Conservation (phyloP, 139 green algal species). For the Monoraphidium neglectum region DNA sequence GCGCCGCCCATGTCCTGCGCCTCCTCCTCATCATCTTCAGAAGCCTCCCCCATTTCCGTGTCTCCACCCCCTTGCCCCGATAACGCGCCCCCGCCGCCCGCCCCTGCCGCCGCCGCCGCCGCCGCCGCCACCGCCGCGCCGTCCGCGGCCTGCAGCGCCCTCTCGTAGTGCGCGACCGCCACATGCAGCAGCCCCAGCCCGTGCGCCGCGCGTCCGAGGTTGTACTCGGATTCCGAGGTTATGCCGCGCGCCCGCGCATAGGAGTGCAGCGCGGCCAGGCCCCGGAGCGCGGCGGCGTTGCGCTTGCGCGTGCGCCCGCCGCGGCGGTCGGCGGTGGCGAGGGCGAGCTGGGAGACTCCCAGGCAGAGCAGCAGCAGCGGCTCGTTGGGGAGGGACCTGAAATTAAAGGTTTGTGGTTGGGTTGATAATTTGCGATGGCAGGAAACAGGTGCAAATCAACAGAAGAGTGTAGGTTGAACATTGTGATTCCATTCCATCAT, state of each 20-base stretch:
- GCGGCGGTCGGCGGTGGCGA: slow-evolving; percentile 36
- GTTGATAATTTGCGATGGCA: too few relatives aligned
- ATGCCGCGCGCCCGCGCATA: slow-evolving; percentile 2
- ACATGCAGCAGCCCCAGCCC: slow-evolving; percentile 78
- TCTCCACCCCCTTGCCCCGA: not conserved
- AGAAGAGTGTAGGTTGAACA: too few relatives aligned
- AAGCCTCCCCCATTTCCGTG: slow-evolving; percentile 1
- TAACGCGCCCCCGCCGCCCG: not conserved
- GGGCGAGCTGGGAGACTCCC: slow-evolving; percentile 40
- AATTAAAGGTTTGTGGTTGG: too few relatives aligned
- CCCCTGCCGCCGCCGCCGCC: not conserved
- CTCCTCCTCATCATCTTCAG: not conserved
- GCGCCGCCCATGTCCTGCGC: slow-evolving; percentile 1
- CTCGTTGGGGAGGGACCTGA: slow-evolving; percentile 46
- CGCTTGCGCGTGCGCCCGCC: slow-evolving; percentile 10
- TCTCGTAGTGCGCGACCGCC: slow-evolving; percentile 52
- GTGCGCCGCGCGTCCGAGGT: slow-evolving; percentile 81
- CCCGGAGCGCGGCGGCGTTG: slow-evolving; percentile 57
- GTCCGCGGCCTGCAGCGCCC: slow-evolving; percentile 10
- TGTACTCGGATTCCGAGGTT: slow-evolving; percentile 72
- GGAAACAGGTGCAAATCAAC: too few relatives aligned
- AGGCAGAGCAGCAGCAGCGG: slow-evolving; percentile 74
- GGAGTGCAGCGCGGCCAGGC: slow-evolving; percentile 61
- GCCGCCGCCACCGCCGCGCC: not conserved
- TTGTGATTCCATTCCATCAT: too few relatives aligned